Evolutionary conservation across 768 basidiomycete species (phyloP).

Genomic region (Russula vinacea): DNA sequence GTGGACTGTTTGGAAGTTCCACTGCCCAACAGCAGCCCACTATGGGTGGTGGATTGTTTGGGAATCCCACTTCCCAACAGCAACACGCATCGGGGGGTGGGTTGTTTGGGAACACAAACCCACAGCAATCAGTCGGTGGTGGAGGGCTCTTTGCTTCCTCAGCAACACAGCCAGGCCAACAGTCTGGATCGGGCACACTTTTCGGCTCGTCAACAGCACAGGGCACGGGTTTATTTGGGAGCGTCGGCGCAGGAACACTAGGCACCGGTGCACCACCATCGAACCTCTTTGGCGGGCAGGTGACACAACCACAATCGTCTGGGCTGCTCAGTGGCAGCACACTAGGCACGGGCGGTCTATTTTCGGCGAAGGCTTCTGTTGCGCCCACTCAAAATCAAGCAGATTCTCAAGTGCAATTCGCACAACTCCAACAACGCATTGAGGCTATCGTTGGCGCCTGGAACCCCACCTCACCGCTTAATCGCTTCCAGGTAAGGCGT

Average conservation of each 20-base stretch:
- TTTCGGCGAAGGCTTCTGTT: slow-evolving; percentile 35
- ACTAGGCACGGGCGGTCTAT: slow-evolving; percentile 27
- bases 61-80: not conserved
- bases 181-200: slow-evolving; percentile 10
- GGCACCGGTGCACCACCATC: slow-evolving; percentile 1
- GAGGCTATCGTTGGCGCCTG: slow-evolving; percentile 66
- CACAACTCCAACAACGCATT: slow-evolving; percentile 53
- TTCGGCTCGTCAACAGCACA: slow-evolving; percentile 12
- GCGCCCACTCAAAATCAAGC: slow-evolving; percentile 46
- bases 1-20: not conserved
- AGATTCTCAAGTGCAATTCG: slow-evolving; percentile 61
- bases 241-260: not conserved
- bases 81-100: slow-evolving; percentile 20
- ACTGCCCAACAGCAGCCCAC: not conserved
- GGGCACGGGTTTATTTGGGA: slow-evolving; percentile 4
- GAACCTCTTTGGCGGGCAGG: slow-evolving; percentile 18
- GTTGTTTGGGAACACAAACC: slow-evolving; percentile 30
- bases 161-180: slow-evolving; percentile 7
- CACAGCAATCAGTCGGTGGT: slow-evolving; percentile 18
- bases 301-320: slow-evolving; percentile 21
- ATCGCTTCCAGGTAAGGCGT: slow-evolving; percentile 71
- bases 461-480: slow-evolving; percentile 63
- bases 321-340: slow-evolving; percentile 30
- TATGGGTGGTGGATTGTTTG: not conserved
- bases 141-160: slow-evolving; percentile 23